Conservation (phyloP, 345 rosid genomes). For the Balakata baccata region DNA sequence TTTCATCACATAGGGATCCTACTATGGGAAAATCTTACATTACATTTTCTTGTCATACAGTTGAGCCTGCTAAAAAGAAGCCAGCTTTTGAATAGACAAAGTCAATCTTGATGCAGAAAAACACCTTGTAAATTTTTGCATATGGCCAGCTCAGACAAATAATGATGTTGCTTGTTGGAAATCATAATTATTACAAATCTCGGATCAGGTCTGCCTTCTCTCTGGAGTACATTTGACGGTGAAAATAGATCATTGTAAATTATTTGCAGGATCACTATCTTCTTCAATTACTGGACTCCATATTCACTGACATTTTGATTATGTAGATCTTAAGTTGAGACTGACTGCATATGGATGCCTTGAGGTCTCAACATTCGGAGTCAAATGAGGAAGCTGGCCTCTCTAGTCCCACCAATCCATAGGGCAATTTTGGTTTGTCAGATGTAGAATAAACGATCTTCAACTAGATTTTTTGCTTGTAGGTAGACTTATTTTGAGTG, state of each 20-base stretch:
- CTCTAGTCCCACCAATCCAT: no score
- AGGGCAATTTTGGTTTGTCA: no score
- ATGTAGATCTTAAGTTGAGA: no score
- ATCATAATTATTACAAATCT: not conserved
- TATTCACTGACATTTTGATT: not conserved
- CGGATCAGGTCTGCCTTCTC: not conserved
- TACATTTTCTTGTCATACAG: slow-evolving; percentile 32
- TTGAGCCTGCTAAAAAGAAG: slow-evolving; percentile 55
- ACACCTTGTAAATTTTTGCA: not conserved
- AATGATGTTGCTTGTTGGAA: not conserved
- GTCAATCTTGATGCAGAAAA: not conserved
- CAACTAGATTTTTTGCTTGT: not conserved
- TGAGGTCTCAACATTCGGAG: no score
- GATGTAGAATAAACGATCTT: no score
- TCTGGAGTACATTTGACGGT: not conserved
- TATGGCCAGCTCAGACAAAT: not conserved
- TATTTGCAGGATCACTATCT: not conserved
- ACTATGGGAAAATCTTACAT: slow-evolving; percentile 1
- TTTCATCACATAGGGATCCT: not conserved
- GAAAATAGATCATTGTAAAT: not conserved
- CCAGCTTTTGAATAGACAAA: slow-evolving; percentile 13
- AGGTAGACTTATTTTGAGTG: not conserved
- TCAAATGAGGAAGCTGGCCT: no score
- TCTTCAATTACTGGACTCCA: not conserved
- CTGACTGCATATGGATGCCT: no score